A percentile compares a stretch with the other conserved stretches of the same genome.
phyloP scores from a whole-genome alignment of 306 rosid genomes.

The Erythrophleum fordii region DNA sequence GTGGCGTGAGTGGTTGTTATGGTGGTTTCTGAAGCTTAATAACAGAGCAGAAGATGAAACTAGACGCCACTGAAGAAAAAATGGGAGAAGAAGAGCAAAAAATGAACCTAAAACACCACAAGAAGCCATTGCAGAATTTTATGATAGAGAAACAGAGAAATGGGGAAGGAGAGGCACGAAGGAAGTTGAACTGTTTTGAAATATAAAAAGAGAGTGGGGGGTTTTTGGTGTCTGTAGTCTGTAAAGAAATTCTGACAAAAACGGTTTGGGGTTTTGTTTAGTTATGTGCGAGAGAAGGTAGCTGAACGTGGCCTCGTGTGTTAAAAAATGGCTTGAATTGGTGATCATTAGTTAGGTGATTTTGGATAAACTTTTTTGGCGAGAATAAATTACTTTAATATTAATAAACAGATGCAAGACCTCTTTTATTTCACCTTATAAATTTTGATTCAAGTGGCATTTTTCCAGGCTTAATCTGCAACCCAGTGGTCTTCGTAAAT shows the following conservation, averaged over 20 bases:
- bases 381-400: background rate
- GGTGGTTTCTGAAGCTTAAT: conserved; percentile 65
- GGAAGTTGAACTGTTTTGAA: conserved; percentile 30
- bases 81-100: conserved; percentile 38
- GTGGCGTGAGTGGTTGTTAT: conserved; percentile 45
- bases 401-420: background rate
- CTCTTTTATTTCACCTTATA: background rate
- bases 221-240: conserved; percentile 26
- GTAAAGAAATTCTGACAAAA: background rate
- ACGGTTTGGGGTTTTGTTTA: conserved; percentile 17
- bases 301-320: background rate
- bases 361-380: background rate
- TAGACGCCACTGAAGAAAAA: conserved; percentile 46
- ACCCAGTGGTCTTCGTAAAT: background rate
- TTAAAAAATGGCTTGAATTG: background rate
- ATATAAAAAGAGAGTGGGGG: background rate
- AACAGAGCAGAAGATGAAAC: conserved; percentile 64
- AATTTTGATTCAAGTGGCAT: background rate
- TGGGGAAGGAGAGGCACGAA: conserved; percentile 15
- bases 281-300: conserved; percentile 35
- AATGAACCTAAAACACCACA: conserved; percentile 17
- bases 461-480: background rate
- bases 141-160: background rate
- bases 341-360: conserved; percentile 4
- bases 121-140: conserved; percentile 49